Base-by-base conservation (phyloP, 2,329 filamentous ascomycete species). In the Fusarium cyanostomum region DNA sequence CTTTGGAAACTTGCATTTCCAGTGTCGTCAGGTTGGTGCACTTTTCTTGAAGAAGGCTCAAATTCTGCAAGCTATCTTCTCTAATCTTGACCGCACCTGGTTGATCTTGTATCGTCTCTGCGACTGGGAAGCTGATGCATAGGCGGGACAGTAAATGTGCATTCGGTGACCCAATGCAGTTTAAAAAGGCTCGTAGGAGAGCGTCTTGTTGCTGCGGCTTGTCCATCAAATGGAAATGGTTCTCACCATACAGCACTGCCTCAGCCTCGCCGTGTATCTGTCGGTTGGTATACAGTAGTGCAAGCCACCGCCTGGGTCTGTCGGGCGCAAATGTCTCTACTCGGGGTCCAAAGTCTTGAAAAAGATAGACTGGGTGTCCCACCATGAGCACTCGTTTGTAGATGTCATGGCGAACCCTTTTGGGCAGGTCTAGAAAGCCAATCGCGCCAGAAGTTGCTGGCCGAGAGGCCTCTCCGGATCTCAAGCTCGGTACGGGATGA, bases 281-380 rank as follows among this genome's bases (percentile, higher is more conserved):
- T 24, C 44, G 52, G 39, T 54, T 64, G 27, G 30, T 39, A 24
- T 52, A 37, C 10, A 64, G 52, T 15, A 60, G 30, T 21, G 52
- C 52, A 39, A 57, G 52, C 60, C 56, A 64, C 6, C 27, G 16
- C 9, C 13, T 48, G 10, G 52, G 56, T 38, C 21, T 51, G 16
- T 55, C 52, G 10, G 60, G 60, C 16, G 49, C 60, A 42, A 63
- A 64, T 10, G 45, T 31, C 46, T 60, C 52, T 4, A 60, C 34
- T 13, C 41, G 46, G 39, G 28, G 15, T 24, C 46, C 46, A 2
- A 13, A 41, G 28, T 60, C 52, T 56, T 60, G 46, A 18, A 60
- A 60, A 18, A 56, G 51, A 18, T 59, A 51, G 37, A 55, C 24
- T n/a, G 56, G 51, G 39, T 56, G 56, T 24, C 12, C 27, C 28